Percentiles rank a stretch among this genome's conserved stretches.
phyloP scores from a whole-genome alignment of 1,139 yeast species.

The Suhomyces panamericanus region DNA sequence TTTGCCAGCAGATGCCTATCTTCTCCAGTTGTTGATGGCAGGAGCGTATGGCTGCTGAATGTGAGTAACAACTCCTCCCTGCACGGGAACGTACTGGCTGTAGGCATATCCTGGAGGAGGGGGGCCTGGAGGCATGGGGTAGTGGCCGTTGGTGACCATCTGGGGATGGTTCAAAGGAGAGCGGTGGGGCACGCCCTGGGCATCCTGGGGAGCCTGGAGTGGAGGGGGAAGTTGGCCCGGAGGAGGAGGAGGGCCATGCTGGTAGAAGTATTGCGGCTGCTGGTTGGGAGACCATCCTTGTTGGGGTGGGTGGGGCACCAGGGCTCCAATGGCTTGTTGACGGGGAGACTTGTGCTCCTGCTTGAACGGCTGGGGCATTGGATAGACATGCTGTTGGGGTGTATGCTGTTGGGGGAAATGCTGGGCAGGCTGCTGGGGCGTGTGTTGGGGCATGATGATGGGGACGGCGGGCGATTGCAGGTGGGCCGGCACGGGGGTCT shows the following conservation, averaged over 20 bases:
- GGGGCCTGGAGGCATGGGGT: constrained; percentile 24
- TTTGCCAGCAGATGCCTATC: constrained; percentile 17
- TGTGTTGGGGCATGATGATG: constrained; percentile 15
- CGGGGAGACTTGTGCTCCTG: constrained; percentile 24
- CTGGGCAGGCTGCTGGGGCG: constrained; percentile 17
- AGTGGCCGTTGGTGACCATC: constrained; percentile 24
- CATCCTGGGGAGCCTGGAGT: constrained; percentile 13
- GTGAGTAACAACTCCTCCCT: constrained; percentile 32
- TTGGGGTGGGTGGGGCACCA: constrained; percentile 27
- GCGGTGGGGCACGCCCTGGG: constrained; percentile 15
- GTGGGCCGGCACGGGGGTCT: constrained; percentile 13
- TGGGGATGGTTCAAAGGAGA: constrained; percentile 28
- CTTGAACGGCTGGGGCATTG: constrained; percentile 21
- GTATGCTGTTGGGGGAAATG: constrained; percentile 16
- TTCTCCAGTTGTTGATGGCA: constrained; percentile 35
- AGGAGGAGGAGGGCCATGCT: constrained; percentile 21
- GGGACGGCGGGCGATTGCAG: constrained; percentile 17
- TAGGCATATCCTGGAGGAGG: constrained; percentile 39
- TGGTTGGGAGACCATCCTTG: constrained; percentile 29
- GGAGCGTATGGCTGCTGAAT: constrained; percentile 27
- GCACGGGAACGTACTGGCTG: constrained; percentile 39
- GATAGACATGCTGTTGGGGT: constrained; percentile 19
- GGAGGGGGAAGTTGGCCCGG: constrained; percentile 16
- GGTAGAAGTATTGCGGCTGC: constrained; percentile 27
- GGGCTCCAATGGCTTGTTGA: constrained; percentile 20